A percentile compares a stretch with the other conserved stretches of the same genome.
Conservation (phyloP, 2,329 filamentous ascomycete species). For the Talaromyces sp. region DNA sequence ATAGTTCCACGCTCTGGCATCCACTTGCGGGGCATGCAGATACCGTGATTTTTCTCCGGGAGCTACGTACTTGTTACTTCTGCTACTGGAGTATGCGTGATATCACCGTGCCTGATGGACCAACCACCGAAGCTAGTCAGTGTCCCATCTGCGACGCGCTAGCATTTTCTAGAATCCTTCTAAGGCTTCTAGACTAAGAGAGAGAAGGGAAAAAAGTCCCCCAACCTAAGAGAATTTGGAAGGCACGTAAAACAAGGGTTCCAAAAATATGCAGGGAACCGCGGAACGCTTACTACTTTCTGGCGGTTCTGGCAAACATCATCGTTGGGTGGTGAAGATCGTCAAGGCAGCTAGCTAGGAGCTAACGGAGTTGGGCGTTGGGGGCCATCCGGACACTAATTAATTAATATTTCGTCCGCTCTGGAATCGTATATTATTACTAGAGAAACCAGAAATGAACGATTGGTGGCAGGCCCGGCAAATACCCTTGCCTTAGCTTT, state of each 20-base stretch:
- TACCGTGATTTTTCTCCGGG: neutral
- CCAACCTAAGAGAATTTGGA: neutral
- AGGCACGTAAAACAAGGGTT: neutral
- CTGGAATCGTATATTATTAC: neutral
- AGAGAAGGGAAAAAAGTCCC: neutral
- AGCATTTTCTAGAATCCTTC: constrained; percentile 10
- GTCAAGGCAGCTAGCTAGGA: neutral
- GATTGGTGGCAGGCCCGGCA: neutral
- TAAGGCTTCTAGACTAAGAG: neutral
- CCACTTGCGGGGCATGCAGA: neutral
- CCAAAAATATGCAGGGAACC: neutral
- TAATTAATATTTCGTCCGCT: neutral
- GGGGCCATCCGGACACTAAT: neutral
- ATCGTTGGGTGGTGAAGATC: neutral
- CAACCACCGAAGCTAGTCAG: neutral
- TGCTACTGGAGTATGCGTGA: neutral
- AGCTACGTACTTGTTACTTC: too few species aligned
- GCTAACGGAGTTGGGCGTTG: neutral
- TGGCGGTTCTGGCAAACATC: neutral
- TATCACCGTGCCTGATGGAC: neutral
- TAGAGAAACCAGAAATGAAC: neutral
- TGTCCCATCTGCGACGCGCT: neutral
- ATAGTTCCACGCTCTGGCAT: neutral
- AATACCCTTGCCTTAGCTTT: neutral
- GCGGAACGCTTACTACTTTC: neutral